Conservation (phyloP, 2,329 filamentous ascomycete genomes). For the Ascochyta koolunga region DNA sequence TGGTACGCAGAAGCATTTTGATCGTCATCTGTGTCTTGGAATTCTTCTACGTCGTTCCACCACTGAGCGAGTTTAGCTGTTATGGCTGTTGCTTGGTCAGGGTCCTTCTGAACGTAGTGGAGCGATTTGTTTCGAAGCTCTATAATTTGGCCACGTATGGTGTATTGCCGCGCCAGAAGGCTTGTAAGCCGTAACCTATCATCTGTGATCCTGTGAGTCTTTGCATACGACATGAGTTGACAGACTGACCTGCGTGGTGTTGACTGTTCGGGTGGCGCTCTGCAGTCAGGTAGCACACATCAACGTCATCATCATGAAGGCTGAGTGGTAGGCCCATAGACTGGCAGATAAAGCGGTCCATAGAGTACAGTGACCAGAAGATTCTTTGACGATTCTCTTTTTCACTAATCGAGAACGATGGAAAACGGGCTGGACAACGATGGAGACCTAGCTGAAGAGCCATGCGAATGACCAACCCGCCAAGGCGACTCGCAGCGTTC, state of each 20-base stretch:
- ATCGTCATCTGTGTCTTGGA: constrained; percentile 48
- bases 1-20: constrained; percentile 43
- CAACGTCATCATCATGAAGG: constrained; percentile 63
- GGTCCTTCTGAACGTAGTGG: constrained; percentile 52
- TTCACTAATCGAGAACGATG: constrained; percentile 57
- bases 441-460: constrained; percentile 65
- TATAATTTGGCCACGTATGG: constrained; percentile 58
- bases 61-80: constrained; percentile 59
- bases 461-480: constrained; percentile 61
- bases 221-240: neutral
- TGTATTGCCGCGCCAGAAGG: constrained; percentile 55
- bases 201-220: constrained; percentile 11
- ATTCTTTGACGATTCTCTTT: constrained; percentile 58
- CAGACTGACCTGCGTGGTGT: constrained; percentile 19
- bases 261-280: constrained; percentile 51
- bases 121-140: constrained; percentile 61
- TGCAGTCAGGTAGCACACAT: constrained; percentile 61
- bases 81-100: constrained; percentile 53
- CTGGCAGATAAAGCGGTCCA: constrained; percentile 63
- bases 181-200: constrained; percentile 24
- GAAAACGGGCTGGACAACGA: constrained; percentile 61
- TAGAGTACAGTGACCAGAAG: constrained; percentile 63
- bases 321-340: constrained; percentile 62
- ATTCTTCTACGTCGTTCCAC: constrained; percentile 61
- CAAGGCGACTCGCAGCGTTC: constrained; percentile 63